Percentiles rank a stretch among this genome's conserved stretches.
These are phyloP conservation scores for Emergomyces africanus DNA, from an alignment of 2,329 filamentous ascomycete genomes.

Conservation along the genomic window DNA sequence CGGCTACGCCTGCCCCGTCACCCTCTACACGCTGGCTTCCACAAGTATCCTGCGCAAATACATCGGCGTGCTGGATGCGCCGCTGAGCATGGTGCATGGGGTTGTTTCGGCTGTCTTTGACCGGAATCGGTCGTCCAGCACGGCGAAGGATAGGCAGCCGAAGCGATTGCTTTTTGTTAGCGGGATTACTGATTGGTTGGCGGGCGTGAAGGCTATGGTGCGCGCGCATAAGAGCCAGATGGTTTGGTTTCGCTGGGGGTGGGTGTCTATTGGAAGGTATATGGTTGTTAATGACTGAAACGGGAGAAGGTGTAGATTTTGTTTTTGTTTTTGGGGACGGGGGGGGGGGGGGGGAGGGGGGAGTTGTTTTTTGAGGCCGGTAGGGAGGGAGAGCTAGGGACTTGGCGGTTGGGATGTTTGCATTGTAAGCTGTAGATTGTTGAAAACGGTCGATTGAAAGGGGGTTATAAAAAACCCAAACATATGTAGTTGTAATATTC, in stretches of 20 bases:
- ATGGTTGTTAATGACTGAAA: constrained; percentile 89
- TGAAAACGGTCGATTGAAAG: not conserved
- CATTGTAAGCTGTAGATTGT: not conserved
- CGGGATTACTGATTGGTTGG: constrained; percentile 48
- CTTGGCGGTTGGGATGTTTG: not conserved
- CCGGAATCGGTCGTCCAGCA: constrained; percentile 1
- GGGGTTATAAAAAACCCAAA: too few relatives aligned
- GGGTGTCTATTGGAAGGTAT: constrained; percentile 82
- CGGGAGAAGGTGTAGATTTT: constrained; percentile 26
- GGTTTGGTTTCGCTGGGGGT: constrained; percentile 96
- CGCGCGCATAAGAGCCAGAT: constrained; percentile 88
- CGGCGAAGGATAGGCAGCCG: constrained; percentile 5
- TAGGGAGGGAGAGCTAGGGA: too few relatives aligned
- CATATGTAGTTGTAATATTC: not conserved
- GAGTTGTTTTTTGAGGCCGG: not conserved
- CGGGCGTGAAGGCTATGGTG: constrained; percentile 77
- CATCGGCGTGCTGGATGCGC: constrained; percentile 58
- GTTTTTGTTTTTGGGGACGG: not conserved
- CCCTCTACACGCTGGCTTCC: constrained; percentile 71
- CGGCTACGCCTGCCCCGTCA: constrained; percentile 59
- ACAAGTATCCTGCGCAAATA: constrained; percentile 72
- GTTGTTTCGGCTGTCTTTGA: constrained; percentile 26
- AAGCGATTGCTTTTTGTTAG: constrained; percentile 55
- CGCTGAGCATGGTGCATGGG: constrained; percentile 53
- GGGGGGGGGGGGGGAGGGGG: too few relatives aligned